These are phyloP conservation scores for Favolaschia claudopus DNA, from an alignment of 768 basidiomycete genomes.

Conservation along the genomic window DNA sequence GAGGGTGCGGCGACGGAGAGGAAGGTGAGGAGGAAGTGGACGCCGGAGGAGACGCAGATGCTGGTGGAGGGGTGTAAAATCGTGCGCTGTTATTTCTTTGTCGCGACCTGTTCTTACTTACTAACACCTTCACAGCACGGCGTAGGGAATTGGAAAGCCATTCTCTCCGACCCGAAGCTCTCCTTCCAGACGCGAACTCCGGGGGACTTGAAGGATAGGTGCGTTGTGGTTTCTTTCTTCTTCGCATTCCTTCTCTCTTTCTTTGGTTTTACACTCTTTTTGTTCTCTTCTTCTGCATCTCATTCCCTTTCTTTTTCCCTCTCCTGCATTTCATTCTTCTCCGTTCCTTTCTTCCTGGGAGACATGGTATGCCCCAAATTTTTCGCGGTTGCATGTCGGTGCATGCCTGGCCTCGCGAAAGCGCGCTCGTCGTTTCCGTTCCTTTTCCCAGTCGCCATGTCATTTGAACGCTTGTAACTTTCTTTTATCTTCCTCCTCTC, in stretches of 20 bases:
- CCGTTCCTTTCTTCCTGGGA: no score
- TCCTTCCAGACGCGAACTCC: conserved; percentile 84
- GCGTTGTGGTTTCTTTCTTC: conserved; percentile 35
- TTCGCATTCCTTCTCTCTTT: background rate
- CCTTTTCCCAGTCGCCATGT: no score
- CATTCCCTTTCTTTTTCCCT: no score
- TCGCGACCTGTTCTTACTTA: conserved; percentile 7
- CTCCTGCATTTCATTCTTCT: background rate
- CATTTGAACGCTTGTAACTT: no score
- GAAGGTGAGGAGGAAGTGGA: conserved; percentile 87
- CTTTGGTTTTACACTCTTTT: background rate
- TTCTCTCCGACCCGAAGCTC: conserved; percentile 81
- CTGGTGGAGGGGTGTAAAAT: conserved; percentile 86
- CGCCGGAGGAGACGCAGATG: conserved; percentile 86
- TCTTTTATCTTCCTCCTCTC: no score
- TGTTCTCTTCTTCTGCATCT: conserved; percentile 8
- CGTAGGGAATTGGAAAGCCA: conserved; percentile 93
- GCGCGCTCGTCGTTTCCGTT: no score
- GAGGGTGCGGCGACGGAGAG: conserved; percentile 56
- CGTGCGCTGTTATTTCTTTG: conserved; percentile 52
- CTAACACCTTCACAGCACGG: conserved; percentile 65
- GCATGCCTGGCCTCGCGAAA: no score
- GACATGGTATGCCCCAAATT: no score
- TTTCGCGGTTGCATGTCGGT: no score
- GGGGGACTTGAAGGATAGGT: conserved; percentile 94